Percentiles rank a stretch among this genome's conserved stretches.
Conservation (phyloP, 495 filamentous ascomycete species). For the Bacidia gigantensis region DNA sequence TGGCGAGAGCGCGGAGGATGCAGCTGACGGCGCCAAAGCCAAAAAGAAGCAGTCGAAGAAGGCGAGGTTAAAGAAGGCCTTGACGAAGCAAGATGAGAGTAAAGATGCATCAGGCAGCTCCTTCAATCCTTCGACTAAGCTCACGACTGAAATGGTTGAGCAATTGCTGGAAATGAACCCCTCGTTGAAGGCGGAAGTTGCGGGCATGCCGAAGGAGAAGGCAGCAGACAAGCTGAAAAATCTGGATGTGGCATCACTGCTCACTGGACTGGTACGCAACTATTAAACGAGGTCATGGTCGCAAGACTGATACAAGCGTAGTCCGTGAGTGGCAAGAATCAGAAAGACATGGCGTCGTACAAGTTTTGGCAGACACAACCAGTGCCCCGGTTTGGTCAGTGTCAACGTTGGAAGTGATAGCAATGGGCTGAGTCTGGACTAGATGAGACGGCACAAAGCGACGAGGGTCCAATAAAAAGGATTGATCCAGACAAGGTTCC, state of each 20-base stretch:
- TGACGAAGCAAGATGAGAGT: conserved; percentile 13
- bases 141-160: conserved; percentile 32
- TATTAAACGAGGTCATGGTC: neutral
- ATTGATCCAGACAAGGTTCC: conserved; percentile 64
- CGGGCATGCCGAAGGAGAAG: conserved; percentile 30
- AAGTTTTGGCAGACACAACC: conserved; percentile 98
- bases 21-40: conserved; percentile 18
- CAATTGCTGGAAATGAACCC: conserved; percentile 36
- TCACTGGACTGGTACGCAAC: conserved; percentile 53
- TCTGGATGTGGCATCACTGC: conserved; percentile 60
- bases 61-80: conserved; percentile 18
- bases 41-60: conserved; percentile 22
- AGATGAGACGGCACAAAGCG: conserved; percentile 27
- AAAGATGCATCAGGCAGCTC: conserved; percentile 14
- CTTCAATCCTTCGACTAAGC: conserved; percentile 25
- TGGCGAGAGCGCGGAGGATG: conserved; percentile 9
- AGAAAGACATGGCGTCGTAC: conserved; percentile 90
- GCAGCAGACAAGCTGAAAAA: conserved; percentile 52
- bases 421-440: conserved; percentile 10
- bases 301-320: neutral
- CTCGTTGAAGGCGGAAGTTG: conserved; percentile 35
- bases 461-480: conserved; percentile 50
- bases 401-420: neutral
- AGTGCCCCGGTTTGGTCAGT: conserved; percentile 62
- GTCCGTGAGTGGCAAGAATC: conserved; percentile 61